Conservation (phyloP, 768 basidiomycete genomes). For the Pleurotus giganteus region DNA sequence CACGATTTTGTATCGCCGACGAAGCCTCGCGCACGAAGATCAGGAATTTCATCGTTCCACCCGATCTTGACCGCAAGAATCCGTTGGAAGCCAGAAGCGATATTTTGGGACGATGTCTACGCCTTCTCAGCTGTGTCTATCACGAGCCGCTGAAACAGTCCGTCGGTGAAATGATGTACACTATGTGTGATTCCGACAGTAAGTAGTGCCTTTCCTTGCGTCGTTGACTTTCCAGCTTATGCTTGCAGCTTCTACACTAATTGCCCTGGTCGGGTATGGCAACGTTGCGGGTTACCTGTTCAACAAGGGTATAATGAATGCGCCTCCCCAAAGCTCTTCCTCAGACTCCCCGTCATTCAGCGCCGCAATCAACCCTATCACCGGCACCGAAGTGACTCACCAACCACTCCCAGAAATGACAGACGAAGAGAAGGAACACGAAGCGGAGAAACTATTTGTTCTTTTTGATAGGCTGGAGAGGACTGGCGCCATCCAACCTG, state of each 20-base stretch:
- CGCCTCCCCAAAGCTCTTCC: constrained; percentile 41
- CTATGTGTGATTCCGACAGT: constrained; percentile 77
- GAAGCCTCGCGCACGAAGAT: constrained; percentile 53
- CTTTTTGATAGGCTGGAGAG: constrained; percentile 88
- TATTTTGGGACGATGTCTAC: constrained; percentile 75
- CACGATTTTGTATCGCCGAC: constrained; percentile 66
- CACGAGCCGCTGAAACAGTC: constrained; percentile 71
- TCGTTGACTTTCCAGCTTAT: not conserved
- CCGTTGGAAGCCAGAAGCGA: constrained; percentile 75
- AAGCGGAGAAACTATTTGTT: constrained; percentile 89
- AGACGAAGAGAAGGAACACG: constrained; percentile 91
- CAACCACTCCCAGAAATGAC: constrained; percentile 64
- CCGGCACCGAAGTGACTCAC: constrained; percentile 61
- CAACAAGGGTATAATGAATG: constrained; percentile 79
- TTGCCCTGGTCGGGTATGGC: constrained; percentile 88
- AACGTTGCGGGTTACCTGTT: constrained; percentile 95
- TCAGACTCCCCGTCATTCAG: constrained; percentile 32
- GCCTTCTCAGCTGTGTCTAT: constrained; percentile 73
- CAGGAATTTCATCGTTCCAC: constrained; percentile 70
- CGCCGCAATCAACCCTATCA: constrained; percentile 77
- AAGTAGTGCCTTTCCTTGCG: constrained; percentile 11
- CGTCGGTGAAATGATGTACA: constrained; percentile 85
- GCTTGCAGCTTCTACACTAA: constrained; percentile 57
- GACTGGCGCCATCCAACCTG: constrained; percentile 63
- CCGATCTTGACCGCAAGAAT: constrained; percentile 73